Conservation (phyloP, 306 rosid species). For the Cucurbita ficifolia region DNA sequence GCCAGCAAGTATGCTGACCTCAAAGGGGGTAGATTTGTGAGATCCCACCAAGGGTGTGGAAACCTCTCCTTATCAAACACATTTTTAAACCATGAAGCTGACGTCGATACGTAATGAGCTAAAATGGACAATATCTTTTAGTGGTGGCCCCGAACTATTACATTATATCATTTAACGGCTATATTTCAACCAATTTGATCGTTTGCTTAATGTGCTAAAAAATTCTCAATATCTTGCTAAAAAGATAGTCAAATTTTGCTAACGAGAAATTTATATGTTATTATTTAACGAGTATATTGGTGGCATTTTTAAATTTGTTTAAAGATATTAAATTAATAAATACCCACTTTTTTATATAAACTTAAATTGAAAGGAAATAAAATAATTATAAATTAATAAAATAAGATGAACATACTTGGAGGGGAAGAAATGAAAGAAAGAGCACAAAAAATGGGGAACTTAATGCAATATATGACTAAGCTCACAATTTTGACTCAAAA, state of each 20-base stretch:
- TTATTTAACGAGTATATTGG: background rate
- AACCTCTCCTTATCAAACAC: too few species aligned
- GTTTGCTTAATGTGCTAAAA: background rate
- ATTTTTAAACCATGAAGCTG: too few species aligned
- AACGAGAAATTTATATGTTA: background rate
- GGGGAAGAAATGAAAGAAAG: background rate
- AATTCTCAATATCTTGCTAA: background rate
- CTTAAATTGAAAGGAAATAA: background rate
- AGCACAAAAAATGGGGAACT: background rate
- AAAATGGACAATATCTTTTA: too few species aligned
- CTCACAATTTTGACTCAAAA: background rate
- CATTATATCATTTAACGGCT: too few species aligned
- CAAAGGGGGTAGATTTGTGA: too few species aligned
- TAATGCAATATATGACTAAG: background rate
- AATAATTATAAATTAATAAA: background rate
- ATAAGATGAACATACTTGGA: background rate
- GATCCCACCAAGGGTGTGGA: too few species aligned
- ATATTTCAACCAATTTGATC: background rate
- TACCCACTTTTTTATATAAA: background rate
- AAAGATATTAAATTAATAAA: background rate
- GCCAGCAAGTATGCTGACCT: too few species aligned
- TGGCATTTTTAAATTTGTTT: background rate
- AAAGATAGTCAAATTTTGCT: background rate
- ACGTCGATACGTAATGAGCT: too few species aligned
- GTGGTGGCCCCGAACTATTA: too few species aligned